Conservation (phyloP, 1,139 yeast species). For the Lizanozyma gosingica region DNA sequence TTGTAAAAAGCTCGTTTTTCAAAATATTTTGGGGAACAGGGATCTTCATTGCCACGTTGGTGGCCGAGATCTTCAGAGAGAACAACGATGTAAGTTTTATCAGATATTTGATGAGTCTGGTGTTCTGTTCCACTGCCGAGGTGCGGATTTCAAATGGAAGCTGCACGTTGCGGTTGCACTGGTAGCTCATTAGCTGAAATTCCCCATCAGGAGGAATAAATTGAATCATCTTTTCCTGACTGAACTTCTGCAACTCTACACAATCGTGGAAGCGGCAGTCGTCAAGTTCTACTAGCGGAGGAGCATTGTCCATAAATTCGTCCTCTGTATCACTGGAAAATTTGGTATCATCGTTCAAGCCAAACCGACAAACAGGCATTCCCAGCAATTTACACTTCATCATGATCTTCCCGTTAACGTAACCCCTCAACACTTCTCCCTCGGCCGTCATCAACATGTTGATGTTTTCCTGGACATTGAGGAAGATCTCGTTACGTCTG, state of each 20-base stretch:
- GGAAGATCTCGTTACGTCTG: slow-evolving; percentile 70
- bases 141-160: slow-evolving; percentile 72
- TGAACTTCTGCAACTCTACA: slow-evolving; percentile 64
- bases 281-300: slow-evolving; percentile 50
- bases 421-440: slow-evolving; percentile 57
- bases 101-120: slow-evolving; percentile 45
- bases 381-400: slow-evolving; percentile 74
- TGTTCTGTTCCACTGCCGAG: slow-evolving; percentile 41
- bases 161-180: slow-evolving; percentile 42
- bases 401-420: slow-evolving; percentile 68
- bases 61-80: slow-evolving; percentile 54
- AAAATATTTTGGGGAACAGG: slow-evolving; percentile 64
- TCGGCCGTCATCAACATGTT: slow-evolving; percentile 56
- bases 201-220: slow-evolving; percentile 91
- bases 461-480: slow-evolving; percentile 70
- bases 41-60: slow-evolving; percentile 52
- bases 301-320: slow-evolving; percentile 22
- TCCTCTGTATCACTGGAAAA: slow-evolving; percentile 10
- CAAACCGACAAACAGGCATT: slow-evolving; percentile 59
- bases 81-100: slow-evolving; percentile 55
- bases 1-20: slow-evolving; percentile 31
- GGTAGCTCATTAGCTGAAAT: slow-evolving; percentile 78
- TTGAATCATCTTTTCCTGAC: slow-evolving; percentile 54
- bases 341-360: slow-evolving; percentile 36
- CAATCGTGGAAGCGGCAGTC: slow-evolving; percentile 89